Conservation (phyloP, 148 eudicot genomes). For the Silene conica region DNA sequence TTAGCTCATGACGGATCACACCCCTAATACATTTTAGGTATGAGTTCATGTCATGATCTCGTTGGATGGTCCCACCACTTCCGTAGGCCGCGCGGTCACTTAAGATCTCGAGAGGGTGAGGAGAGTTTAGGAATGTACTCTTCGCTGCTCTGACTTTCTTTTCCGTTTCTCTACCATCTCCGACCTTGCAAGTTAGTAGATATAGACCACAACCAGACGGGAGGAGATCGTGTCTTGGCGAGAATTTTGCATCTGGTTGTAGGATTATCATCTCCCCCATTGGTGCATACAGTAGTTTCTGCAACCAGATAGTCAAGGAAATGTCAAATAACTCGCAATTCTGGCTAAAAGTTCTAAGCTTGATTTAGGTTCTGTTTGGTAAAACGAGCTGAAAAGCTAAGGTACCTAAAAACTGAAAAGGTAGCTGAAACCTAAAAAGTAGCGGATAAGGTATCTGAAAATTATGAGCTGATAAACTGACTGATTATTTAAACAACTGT, state of each 20-base stretch:
- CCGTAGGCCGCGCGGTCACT: constrained; percentile 91
- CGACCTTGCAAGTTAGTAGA: constrained; percentile 38
- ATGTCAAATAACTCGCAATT: not conserved
- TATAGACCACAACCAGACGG: constrained; percentile 87
- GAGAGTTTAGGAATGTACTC: constrained; percentile 58
- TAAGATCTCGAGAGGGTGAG: constrained; percentile 91
- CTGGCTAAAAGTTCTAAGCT: not conserved
- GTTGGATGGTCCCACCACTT: constrained; percentile 60
- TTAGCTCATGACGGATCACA: constrained; percentile 69
- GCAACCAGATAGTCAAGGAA: constrained; percentile 19
- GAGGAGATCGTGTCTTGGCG: constrained; percentile 81
- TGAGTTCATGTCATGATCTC: constrained; percentile 88
- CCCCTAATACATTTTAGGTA: constrained; percentile 59
- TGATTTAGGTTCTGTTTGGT: too few species aligned
- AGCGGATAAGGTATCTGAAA: too few species aligned
- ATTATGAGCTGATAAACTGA: too few species aligned
- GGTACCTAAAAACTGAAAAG: too few species aligned
- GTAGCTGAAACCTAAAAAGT: too few species aligned
- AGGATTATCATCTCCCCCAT: constrained; percentile 91
- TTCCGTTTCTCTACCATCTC: constrained; percentile 45
- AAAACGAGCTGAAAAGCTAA: too few species aligned
- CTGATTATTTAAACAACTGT: too few species aligned
- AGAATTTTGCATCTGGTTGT: constrained; percentile 77
- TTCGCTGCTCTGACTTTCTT: constrained; percentile 65
- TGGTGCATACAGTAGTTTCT: constrained; percentile 79